Evolutionary conservation across 2,329 filamentous ascomycete genomes (phyloP).

Genomic region (Botrytis fragariae): DNA sequence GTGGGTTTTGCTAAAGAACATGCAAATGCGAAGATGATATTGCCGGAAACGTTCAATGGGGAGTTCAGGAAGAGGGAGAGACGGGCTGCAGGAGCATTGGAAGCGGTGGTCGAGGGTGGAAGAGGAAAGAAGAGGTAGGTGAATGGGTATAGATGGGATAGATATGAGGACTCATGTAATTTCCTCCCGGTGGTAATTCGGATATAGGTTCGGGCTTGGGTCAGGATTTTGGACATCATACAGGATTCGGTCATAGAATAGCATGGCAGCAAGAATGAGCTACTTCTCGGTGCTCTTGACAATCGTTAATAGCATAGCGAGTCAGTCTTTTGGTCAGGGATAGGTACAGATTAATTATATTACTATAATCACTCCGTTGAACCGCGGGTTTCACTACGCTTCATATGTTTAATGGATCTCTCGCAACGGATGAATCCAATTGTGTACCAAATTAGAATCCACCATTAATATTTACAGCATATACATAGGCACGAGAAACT

Average conservation of each 20-base stretch:
- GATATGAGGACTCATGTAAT: neutral
- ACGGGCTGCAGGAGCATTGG: constrained; percentile 53
- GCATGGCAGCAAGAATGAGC: constrained; percentile 5
- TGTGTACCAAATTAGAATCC: neutral
- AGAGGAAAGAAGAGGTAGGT: constrained; percentile 31
- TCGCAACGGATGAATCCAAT: neutral
- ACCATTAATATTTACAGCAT: neutral
- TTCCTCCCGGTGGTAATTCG: neutral
- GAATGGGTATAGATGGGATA: neutral
- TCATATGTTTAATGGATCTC: neutral
- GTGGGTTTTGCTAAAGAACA: constrained; percentile 74
- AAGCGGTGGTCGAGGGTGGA: constrained; percentile 46
- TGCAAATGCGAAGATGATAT: constrained; percentile 66
- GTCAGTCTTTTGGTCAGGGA: neutral
- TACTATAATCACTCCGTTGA: neutral
- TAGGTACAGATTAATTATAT: neutral
- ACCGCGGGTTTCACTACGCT: neutral
- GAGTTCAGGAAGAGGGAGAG: constrained; percentile 58
- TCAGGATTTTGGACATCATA: neutral
- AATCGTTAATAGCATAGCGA: constrained; percentile 8
- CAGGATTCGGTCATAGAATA: constrained; percentile 4
- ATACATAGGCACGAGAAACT: neutral
- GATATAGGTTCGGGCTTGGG: neutral
- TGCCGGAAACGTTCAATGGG: constrained; percentile 62
- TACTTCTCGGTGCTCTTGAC: neutral